A percentile compares a stretch with the other conserved stretches of the same genome.
phyloP scores from a whole-genome alignment of 495 filamentous ascomycete genomes.

The Friedmanniomyces simplex region DNA sequence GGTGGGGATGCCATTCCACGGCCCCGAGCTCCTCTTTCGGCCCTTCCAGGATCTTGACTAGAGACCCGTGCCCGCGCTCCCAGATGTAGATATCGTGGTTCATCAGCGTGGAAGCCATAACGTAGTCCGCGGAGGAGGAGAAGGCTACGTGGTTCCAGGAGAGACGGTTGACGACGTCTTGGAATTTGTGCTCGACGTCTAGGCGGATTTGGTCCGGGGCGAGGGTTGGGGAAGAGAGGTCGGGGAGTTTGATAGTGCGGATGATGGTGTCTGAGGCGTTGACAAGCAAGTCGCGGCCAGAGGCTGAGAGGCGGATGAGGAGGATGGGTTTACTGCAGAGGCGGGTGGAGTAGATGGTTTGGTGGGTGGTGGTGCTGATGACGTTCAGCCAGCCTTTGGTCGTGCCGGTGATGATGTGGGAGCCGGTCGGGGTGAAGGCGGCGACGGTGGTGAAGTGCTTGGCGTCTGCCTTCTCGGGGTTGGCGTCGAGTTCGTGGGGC shows the following conservation, averaged over 20 bases:
- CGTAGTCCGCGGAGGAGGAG: conserved; percentile 75
- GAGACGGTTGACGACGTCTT: conserved; percentile 89
- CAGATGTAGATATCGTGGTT: conserved; percentile 98
- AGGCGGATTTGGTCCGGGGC: conserved; percentile 66
- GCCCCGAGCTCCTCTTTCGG: conserved; percentile 89
- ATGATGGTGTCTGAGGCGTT: conserved; percentile 90
- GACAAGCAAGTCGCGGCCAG: conserved; percentile 74
- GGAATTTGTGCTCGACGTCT: conserved; percentile 93
- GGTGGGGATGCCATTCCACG: conserved; percentile 90
- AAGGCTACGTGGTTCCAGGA: conserved; percentile 96
- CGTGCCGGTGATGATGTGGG: conserved; percentile 81
- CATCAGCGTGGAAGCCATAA: conserved; percentile 88
- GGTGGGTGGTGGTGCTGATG: conserved; percentile 64
- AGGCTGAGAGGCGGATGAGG: conserved; percentile 69
- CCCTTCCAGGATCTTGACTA: conserved; percentile 86
- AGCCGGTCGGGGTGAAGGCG: conserved; percentile 72
- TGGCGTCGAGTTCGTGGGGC: conserved; percentile 46
- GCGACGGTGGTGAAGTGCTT: conserved; percentile 88
- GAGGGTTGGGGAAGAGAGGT: conserved; percentile 45
- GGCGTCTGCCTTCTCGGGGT: conserved; percentile 79
- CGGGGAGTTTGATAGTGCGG: conserved; percentile 70
- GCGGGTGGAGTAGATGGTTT: conserved; percentile 75
- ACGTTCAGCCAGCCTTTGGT: conserved; percentile 92
- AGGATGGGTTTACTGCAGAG: conserved; percentile 81
- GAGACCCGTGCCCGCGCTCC: conserved; percentile 85